Evolutionary conservation across 176 grass and related monocot genomes (phyloP).

Genomic region (Aechmea fasciata): DNA sequence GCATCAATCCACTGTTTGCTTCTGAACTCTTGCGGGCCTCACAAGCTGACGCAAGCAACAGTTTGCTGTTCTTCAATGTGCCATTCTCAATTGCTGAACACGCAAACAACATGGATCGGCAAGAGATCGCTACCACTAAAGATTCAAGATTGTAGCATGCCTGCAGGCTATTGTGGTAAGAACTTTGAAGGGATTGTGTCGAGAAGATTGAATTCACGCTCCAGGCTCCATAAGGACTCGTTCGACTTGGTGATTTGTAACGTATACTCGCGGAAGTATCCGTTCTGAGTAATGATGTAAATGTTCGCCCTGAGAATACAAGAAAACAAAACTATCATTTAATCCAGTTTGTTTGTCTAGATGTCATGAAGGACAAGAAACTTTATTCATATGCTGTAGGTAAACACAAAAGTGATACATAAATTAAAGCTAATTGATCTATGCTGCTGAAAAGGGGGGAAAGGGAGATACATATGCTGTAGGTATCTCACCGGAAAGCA

Average conservation of each 20-base stretch:
- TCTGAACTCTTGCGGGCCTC: neutral
- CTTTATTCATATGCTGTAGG: too few species aligned
- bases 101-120: neutral
- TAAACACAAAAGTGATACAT: neutral
- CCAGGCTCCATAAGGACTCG: conserved; percentile 63
- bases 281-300: conserved; percentile 52
- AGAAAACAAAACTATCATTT: neutral
- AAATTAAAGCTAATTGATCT: neutral
- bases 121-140: neutral
- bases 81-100: neutral
- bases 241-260: conserved; percentile 44
- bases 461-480: neutral
- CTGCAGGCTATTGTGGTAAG: conserved; percentile 1
- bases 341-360: neutral
- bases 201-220: conserved; percentile 60
- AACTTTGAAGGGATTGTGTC: conserved; percentile 24
- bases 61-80: neutral
- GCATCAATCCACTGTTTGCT: too few species aligned
- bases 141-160: neutral
- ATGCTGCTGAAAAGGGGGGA: neutral
- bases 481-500: conserved; percentile 44
- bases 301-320: conserved; percentile 43
- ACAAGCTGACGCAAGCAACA: neutral
- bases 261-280: conserved; percentile 65
- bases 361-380: neutral